Evolutionary conservation across 1,284 basidiomycete species (phyloP).

Genomic region (Cutaneotrichosporon sp.): DNA sequence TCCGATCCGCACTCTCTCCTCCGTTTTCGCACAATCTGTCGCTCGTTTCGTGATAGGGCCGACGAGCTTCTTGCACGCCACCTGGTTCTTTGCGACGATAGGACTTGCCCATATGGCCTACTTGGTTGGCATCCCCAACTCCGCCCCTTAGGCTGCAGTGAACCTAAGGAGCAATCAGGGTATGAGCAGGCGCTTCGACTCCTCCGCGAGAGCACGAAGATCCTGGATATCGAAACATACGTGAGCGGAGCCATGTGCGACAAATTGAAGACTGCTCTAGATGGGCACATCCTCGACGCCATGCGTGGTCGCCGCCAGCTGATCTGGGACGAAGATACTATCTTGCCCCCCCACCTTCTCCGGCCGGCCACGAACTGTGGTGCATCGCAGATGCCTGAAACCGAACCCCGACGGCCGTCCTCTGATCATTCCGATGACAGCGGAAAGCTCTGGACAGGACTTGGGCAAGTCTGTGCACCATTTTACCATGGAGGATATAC

Average conservation of each 20-base stretch:
- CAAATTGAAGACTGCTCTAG: neutral
- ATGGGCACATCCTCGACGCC: neutral
- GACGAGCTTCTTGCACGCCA: neutral
- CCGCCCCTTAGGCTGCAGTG: neutral
- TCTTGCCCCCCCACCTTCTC: no score
- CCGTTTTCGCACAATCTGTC: neutral
- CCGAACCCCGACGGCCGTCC: neutral
- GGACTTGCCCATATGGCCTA: neutral
- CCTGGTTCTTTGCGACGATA: neutral
- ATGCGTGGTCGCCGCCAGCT: neutral
- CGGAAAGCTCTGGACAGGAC: no score
- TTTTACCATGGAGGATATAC: no score
- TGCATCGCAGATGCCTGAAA: neutral
- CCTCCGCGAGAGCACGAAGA: neutral
- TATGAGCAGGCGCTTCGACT: neutral
- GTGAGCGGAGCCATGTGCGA: neutral
- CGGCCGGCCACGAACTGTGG: neutral
- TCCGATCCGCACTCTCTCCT: neutral
- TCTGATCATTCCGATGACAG: no score
- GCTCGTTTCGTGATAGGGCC: neutral
- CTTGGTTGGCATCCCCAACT: neutral
- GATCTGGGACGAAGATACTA: neutral
- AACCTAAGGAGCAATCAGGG: neutral
- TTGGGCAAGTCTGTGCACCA: no score
- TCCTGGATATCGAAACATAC: neutral